phyloP scores from a whole-genome alignment of 164 flowering plant genomes.

The Malania oleifera region DNA sequence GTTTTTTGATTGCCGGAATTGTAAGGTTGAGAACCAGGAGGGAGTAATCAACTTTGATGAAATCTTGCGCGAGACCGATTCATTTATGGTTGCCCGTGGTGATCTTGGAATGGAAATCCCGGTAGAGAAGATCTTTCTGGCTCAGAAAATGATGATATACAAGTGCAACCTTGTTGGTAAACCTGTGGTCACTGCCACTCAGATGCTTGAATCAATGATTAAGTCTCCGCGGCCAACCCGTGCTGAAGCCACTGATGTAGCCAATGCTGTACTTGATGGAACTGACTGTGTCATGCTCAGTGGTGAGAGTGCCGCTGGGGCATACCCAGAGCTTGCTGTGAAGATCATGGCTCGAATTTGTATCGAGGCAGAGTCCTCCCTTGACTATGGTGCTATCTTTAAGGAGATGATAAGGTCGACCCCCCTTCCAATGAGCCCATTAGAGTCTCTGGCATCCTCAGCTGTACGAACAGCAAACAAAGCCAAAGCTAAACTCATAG shows the following conservation, averaged over 20 bases:
- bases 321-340: slow-evolving; percentile 78
- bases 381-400: slow-evolving; percentile 70
- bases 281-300: slow-evolving; percentile 92
- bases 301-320: slow-evolving; percentile 93
- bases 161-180: slow-evolving; percentile 81
- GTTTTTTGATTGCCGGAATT: background rate
- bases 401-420: slow-evolving; percentile 68
- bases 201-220: slow-evolving; percentile 92
- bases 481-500: slow-evolving; percentile 61
- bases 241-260: slow-evolving; percentile 89
- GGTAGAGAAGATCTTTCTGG: slow-evolving; percentile 84
- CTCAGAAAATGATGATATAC: slow-evolving; percentile 94
- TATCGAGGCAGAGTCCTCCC: slow-evolving; percentile 75
- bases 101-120: slow-evolving; percentile 96
- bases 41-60: slow-evolving; percentile 88
- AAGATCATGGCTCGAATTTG: slow-evolving; percentile 81
- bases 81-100: slow-evolving; percentile 94
- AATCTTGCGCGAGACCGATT: slow-evolving; percentile 76
- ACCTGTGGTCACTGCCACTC: slow-evolving; percentile 89
- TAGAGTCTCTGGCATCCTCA: slow-evolving; percentile 83
- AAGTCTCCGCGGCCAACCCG: slow-evolving; percentile 86
- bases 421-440: slow-evolving; percentile 85
- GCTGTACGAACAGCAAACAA: slow-evolving; percentile 83
- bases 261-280: slow-evolving; percentile 86
- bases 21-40: slow-evolving; percentile 85